Base-by-base conservation (phyloP, 2,329 filamentous ascomycete species). In the Metarhizium guizhouense region DNA sequence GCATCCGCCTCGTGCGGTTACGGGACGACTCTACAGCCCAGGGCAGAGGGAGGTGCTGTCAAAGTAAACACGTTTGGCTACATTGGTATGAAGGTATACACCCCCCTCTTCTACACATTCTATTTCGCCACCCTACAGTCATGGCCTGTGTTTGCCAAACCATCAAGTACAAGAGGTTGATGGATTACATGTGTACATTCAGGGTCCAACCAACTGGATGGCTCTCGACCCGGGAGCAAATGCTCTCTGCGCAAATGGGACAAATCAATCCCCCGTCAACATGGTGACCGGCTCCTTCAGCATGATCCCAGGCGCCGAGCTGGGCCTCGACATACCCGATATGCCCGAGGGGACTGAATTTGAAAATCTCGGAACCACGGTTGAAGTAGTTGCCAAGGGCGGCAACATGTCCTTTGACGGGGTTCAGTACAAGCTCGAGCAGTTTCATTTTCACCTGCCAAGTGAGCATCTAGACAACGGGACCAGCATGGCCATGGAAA, bases 401-500 rank as follows among this genome's bases (percentile, higher is more conserved):
- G 79, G 78, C 34, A 76, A 71, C 11, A 72, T 80, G 3, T 68
- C 61, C 0, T 63, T 77, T 29, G 68, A 62, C 2, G 71, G 69
- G 34, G 65, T 65, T 16, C 63, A 69, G 16, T 82, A 76, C 65
- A 63, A 60, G 0, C 69, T 83, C 14, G 68, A 68, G 50, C 81
- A 84, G 60, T 83, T 83, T 69, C 81, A 84, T 66, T 81, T 84
- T 16, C 82, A 84, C 63, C 78, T 79, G 0, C 80, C 82, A 0
- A 79, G 78, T 47, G 82, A 85, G 70, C 82, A 85, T 61, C 73
- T 76, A 50, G 69, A 83, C 64, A 60, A 74, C 63, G 65, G 73
- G 7, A 60, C 59, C 0, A 65, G 62, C 51, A 55, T 60, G 50
- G 63, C 65, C 29, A 66, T 67, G 66, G 59, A 71, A 60, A 25